Percentiles rank a stretch among this genome's conserved stretches.
Evolutionary conservation across 208 protist genomes (phyloP).

Genomic region (Borovskyia barvae): DNA sequence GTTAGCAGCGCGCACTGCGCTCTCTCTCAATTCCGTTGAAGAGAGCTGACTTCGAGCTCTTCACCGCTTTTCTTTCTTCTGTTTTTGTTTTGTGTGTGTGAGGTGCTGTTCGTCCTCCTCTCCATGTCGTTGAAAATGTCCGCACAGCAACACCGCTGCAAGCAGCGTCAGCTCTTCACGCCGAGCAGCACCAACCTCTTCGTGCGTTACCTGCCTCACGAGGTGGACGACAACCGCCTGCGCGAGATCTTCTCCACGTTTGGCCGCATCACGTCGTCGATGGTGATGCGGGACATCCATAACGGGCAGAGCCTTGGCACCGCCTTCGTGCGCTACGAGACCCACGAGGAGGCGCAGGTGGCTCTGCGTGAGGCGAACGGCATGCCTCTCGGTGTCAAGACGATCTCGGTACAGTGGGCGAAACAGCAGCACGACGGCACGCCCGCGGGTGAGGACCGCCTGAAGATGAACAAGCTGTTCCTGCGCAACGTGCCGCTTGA

Average conservation of each 20-base stretch:
- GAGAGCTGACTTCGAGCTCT: too few relatives aligned
- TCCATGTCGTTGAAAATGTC: too few relatives aligned
- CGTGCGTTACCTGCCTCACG: conserved; percentile 29
- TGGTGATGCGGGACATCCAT: conserved; percentile 54
- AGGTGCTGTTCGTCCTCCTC: not conserved
- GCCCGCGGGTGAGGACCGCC: conserved; percentile 24
- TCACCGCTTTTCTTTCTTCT: not conserved
- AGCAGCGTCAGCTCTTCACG: not conserved
- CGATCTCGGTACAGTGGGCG: conserved; percentile 32
- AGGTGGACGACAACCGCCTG: conserved; percentile 35
- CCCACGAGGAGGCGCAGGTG: conserved; percentile 9
- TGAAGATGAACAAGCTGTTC: conserved; percentile 50
- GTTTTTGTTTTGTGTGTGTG: not conserved
- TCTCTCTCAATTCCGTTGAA: too few relatives aligned
- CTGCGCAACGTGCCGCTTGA: conserved; percentile 44
- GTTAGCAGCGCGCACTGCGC: too few relatives aligned
- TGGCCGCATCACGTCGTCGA: conserved; percentile 34
- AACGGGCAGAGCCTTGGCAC: conserved; percentile 36
- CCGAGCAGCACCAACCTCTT: conserved; percentile 39
- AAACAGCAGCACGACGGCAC: conserved; percentile 36
- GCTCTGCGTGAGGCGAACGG: conserved; percentile 19
- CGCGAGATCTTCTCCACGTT: conserved; percentile 27
- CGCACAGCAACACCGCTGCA: not conserved
- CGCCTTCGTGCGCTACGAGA: conserved; percentile 40
- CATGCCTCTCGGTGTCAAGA: conserved; percentile 7